phyloP scores from a whole-genome alignment of 371 early-diverging fungal genomes.

The Fennellomyces sp. region DNA sequence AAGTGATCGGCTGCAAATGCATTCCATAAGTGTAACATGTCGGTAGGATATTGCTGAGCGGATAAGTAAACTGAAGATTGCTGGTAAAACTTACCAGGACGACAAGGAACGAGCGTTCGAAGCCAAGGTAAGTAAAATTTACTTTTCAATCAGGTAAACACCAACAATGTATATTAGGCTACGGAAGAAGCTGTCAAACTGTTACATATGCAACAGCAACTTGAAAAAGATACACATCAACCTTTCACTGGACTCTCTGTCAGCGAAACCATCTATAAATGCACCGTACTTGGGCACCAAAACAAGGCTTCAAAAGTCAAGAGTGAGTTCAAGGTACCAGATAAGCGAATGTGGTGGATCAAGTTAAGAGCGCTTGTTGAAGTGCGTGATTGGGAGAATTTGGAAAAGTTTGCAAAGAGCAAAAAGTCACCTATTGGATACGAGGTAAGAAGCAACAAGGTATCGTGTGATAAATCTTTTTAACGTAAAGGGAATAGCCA shows the following conservation, averaged over 20 bases:
- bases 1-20: constrained; percentile 1
- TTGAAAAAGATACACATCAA: constrained; percentile 75
- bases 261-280: constrained; percentile 86
- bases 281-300: constrained; percentile 73
- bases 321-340: constrained; percentile 87
- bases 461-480: background rate
- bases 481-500: constrained; percentile 38
- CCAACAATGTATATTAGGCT: constrained; percentile 51
- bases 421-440: constrained; percentile 87
- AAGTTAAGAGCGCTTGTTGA: constrained; percentile 84
- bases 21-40: background rate
- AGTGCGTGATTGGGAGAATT: constrained; percentile 84
- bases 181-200: constrained; percentile 79
- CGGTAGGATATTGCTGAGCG: constrained; percentile 57
- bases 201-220: constrained; percentile 69
- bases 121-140: constrained; percentile 58
- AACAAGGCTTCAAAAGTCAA: constrained; percentile 77
- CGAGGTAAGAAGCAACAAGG: constrained; percentile 40
- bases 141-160: constrained; percentile 3
- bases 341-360: constrained; percentile 86
- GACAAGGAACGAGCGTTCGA: constrained; percentile 76
- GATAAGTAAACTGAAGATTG: constrained; percentile 70
- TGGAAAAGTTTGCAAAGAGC: constrained; percentile 80
- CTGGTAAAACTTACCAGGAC: constrained; percentile 73
- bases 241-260: constrained; percentile 75